These are phyloP conservation scores for Pythium chondricola DNA, from an alignment of 352 stramenopile genomes.

Conservation along the genomic window DNA sequence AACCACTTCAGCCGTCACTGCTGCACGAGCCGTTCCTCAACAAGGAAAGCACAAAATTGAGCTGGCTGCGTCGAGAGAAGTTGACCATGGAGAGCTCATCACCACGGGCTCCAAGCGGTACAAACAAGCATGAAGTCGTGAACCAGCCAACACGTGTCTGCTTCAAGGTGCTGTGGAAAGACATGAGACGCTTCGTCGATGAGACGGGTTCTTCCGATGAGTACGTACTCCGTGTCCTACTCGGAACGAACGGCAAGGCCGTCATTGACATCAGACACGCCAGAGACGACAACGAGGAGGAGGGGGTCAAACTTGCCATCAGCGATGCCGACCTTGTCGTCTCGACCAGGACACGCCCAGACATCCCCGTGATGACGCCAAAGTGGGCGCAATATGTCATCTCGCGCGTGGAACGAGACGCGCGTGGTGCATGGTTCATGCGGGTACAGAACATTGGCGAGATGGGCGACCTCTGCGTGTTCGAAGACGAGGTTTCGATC, in stretches of 20 bases:
- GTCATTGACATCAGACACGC: conserved; percentile 13
- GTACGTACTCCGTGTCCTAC: conserved; percentile 24
- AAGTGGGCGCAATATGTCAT: conserved; percentile 20
- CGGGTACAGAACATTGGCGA: conserved; percentile 11
- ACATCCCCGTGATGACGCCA: conserved; percentile 14
- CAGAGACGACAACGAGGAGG: not conserved
- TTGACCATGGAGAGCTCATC: not conserved
- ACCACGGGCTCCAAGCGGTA: not conserved
- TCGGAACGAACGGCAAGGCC: conserved; percentile 29
- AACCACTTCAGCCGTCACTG: not conserved
- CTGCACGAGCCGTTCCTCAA: conserved; percentile 15
- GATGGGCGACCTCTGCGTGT: conserved; percentile 13
- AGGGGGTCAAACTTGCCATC: conserved; percentile 2
- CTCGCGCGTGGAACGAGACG: conserved; percentile 14
- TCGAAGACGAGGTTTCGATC: conserved; percentile 10
- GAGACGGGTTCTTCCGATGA: not conserved
- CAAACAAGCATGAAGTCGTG: not conserved
- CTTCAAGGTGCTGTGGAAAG: conserved; percentile 45
- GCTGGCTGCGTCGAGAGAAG: conserved; percentile 5
- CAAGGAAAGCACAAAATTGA: conserved; percentile 9
- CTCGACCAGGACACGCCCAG: conserved; percentile 13
- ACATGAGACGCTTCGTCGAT: conserved; percentile 18
- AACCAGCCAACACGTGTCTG: conserved; percentile 9
- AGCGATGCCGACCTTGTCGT: conserved; percentile 8
- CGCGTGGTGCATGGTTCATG: conserved; percentile 15